Conservation (phyloP, 2,329 filamentous ascomycete species). For the Beauveria sp. region DNA sequence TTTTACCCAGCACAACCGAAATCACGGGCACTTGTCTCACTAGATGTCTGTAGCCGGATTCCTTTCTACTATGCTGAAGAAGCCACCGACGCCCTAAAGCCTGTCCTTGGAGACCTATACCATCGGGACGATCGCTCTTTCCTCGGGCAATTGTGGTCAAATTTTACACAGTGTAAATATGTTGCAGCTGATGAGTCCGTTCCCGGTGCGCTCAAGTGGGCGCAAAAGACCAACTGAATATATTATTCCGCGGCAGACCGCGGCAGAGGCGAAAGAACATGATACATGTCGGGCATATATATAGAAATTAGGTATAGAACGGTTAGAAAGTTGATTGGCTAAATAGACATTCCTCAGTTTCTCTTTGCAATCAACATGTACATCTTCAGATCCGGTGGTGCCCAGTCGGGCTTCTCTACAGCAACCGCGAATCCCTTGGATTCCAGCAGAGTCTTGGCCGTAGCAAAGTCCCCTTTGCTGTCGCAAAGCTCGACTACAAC, state of each 20-base stretch:
- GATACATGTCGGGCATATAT: neutral
- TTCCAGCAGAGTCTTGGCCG: slow-evolving; percentile 14
- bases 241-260: no score
- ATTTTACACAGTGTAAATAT: slow-evolving; percentile 40
- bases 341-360: neutral
- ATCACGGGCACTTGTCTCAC: neutral
- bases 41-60: slow-evolving; percentile 31
- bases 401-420: slow-evolving; percentile 11
- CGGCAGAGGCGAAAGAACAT: no score
- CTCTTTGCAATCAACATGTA: slow-evolving; percentile 10
- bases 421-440: slow-evolving; percentile 16
- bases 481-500: slow-evolving; percentile 19
- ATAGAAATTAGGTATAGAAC: neutral
- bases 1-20: neutral
- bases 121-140: slow-evolving; percentile 37
- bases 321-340: neutral
- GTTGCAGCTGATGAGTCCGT: slow-evolving; percentile 31
- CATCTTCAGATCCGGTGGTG: neutral
- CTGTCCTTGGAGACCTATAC: slow-evolving; percentile 49
- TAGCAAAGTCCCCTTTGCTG: slow-evolving; percentile 4
- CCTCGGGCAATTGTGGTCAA: slow-evolving; percentile 36
- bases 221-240: slow-evolving; percentile 1
- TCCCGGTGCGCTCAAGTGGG: slow-evolving; percentile 15
- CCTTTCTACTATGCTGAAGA: slow-evolving; percentile 55
- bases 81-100: slow-evolving; percentile 49